These are phyloP conservation scores for Chaetomidium leptoderma DNA, from an alignment of 495 filamentous ascomycete genomes.

Conservation along the genomic window DNA sequence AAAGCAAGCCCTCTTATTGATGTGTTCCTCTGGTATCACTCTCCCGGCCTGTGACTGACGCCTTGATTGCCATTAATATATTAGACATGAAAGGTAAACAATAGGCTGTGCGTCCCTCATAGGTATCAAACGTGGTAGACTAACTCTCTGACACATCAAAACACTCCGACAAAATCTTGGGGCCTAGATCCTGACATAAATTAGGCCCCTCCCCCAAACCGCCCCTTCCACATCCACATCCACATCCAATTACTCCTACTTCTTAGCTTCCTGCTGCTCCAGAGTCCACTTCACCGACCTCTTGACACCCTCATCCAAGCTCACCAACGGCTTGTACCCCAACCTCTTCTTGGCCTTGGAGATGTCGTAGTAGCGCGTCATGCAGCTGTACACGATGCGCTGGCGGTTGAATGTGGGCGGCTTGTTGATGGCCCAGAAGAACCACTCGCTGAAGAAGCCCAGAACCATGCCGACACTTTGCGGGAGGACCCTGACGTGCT, in stretches of 20 bases:
- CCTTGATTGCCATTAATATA: conserved; percentile 5
- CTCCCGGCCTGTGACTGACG: not conserved
- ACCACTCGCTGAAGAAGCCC: conserved; percentile 64
- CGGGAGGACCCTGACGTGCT: conserved; percentile 65
- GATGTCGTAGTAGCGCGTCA: conserved; percentile 81
- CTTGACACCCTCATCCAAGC: conserved; percentile 67
- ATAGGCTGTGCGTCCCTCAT: not conserved
- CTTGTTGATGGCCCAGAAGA: conserved; percentile 63
- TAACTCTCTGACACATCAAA: not conserved
- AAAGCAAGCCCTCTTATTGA: not conserved
- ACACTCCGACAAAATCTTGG: not conserved
- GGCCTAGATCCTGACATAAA: not conserved
- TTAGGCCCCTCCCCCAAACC: not conserved
- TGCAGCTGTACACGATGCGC: conserved; percentile 70
- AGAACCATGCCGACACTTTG: conserved; percentile 59
- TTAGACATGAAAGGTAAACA: conserved; percentile 8
- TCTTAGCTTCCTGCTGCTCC: conserved; percentile 45
- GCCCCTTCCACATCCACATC: too few relatives aligned
- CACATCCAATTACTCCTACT: conserved; percentile 3
- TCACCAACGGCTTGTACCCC: conserved; percentile 70
- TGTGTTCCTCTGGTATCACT: not conserved
- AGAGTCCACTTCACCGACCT: conserved; percentile 64
- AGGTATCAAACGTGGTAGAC: conserved; percentile 6
- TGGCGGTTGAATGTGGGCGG: conserved; percentile 70
- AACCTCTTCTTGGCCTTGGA: conserved; percentile 77